Conservation (phyloP, 257 asterid species). For the Fraxinus excelsior region DNA sequence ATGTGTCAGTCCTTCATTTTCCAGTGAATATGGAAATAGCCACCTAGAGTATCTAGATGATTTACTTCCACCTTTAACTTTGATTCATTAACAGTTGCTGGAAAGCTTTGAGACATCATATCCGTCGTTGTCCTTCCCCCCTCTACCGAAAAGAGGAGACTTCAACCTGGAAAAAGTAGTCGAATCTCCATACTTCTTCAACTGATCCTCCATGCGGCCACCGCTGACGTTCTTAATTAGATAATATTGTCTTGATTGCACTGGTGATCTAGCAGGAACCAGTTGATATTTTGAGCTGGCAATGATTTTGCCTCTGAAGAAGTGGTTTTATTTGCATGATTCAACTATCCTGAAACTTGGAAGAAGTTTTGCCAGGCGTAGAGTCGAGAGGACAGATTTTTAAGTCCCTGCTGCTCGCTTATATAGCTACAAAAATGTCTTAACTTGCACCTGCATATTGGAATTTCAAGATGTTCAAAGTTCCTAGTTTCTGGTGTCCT, state of each 20-base stretch:
- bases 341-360: not conserved
- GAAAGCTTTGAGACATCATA: slow-evolving; percentile 70
- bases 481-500: not conserved
- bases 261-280: not conserved
- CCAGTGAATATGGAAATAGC: not conserved
- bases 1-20: not conserved
- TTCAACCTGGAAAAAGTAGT: slow-evolving; percentile 63
- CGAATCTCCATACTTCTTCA: slow-evolving; percentile 87
- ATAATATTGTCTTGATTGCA: slow-evolving; percentile 9
- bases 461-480: not conserved
- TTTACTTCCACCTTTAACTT: slow-evolving; percentile 1
- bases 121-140: slow-evolving; percentile 72
- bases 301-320: slow-evolving; percentile 10
- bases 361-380: not conserved
- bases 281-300: slow-evolving; percentile 5
- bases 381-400: not conserved
- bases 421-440: not conserved
- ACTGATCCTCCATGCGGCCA: slow-evolving; percentile 37
- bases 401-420: not conserved
- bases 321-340: not conserved
- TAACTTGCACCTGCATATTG: not conserved
- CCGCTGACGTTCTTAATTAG: not conserved
- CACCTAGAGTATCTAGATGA: slow-evolving; percentile 1
- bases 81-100: slow-evolving; percentile 54
- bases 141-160: slow-evolving; percentile 75